A percentile compares a stretch with the other conserved stretches of the same genome.
Conservation (phyloP, 2,329 filamentous ascomycete species). For the Colletotrichum coccodes region DNA sequence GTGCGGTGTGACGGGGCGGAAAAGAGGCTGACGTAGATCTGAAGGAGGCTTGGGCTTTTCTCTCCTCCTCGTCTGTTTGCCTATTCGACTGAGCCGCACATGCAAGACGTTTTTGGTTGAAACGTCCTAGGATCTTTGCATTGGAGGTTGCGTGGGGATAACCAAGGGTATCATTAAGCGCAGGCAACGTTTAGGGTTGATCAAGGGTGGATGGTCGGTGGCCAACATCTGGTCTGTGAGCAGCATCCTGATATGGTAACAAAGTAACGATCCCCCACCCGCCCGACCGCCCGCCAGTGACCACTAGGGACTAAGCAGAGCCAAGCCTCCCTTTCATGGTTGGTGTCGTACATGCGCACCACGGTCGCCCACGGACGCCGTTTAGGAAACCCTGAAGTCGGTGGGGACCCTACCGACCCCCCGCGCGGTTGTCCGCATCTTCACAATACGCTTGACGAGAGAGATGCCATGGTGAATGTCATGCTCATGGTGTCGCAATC, state of each 20-base stretch:
- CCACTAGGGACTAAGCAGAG: too few species aligned
- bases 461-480: neutral
- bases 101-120: neutral
- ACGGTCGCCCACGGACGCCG: neutral
- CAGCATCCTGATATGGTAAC: neutral
- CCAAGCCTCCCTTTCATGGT: neutral
- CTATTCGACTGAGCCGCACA: conserved; percentile 1
- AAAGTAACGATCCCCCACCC: neutral
- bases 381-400: conserved; percentile 2
- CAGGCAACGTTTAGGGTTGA: neutral
- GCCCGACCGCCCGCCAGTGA: neutral
- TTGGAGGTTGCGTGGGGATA: neutral
- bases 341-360: neutral
- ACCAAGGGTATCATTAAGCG: neutral
- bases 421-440: neutral
- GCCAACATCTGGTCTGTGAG: conserved; percentile 4
- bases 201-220: neutral
- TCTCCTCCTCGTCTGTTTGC: neutral
- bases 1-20: conserved; percentile 16
- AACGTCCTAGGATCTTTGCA: conserved; percentile 11
- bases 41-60: conserved; percentile 5
- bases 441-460: conserved; percentile 5
- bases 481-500: neutral
- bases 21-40: conserved; percentile 17
- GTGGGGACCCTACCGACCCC: neutral